Evolutionary conservation across 2,329 filamentous ascomycete species (phyloP).

Genomic region (Mycocentrospora acerina): DNA sequence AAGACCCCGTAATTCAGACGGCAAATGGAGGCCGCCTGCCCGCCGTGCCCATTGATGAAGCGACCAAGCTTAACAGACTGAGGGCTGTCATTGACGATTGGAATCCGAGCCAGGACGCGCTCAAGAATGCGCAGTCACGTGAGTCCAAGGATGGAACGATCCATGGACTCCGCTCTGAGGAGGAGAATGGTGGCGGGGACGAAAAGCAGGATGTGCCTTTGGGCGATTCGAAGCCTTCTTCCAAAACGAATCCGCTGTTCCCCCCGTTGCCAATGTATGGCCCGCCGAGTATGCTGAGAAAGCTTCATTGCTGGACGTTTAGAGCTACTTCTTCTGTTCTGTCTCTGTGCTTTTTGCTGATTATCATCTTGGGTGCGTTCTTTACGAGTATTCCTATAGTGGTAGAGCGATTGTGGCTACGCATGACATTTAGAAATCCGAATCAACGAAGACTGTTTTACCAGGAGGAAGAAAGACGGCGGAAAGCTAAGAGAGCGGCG

Average conservation of each 20-base stretch:
- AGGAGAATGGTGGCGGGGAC: slow-evolving; percentile 28
- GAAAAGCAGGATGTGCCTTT: slow-evolving; percentile 51
- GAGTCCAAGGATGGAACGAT: slow-evolving; percentile 47
- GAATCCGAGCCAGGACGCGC: slow-evolving; percentile 34
- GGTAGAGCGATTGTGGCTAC: slow-evolving; percentile 52
- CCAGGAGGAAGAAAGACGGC: slow-evolving; percentile 67
- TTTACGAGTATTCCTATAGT: slow-evolving; percentile 64
- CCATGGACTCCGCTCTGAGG: slow-evolving; percentile 36
- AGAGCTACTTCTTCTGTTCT: slow-evolving; percentile 70
- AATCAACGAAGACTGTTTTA: slow-evolving; percentile 66
- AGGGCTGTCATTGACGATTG: slow-evolving; percentile 53
- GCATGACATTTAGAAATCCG: slow-evolving; percentile 62
- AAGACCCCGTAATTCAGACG: slow-evolving; percentile 71
- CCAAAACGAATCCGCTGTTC: slow-evolving; percentile 77
- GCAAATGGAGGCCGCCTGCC: slow-evolving; percentile 67
- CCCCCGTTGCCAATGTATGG: slow-evolving; percentile 82
- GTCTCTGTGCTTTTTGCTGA: slow-evolving; percentile 73
- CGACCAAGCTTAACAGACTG: slow-evolving; percentile 67
- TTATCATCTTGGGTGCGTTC: slow-evolving; percentile 73
- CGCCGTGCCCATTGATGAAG: slow-evolving; percentile 68
- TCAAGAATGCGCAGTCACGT: slow-evolving; percentile 31
- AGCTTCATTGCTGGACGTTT: slow-evolving; percentile 67
- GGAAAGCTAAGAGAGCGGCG: slow-evolving; percentile 57
- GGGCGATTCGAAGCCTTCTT: slow-evolving; percentile 56
- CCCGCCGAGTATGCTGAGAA: slow-evolving; percentile 65